Evolutionary conservation across 2,329 filamentous ascomycete genomes (phyloP).

Genomic region (Akanthomyces uredinophilus): DNA sequence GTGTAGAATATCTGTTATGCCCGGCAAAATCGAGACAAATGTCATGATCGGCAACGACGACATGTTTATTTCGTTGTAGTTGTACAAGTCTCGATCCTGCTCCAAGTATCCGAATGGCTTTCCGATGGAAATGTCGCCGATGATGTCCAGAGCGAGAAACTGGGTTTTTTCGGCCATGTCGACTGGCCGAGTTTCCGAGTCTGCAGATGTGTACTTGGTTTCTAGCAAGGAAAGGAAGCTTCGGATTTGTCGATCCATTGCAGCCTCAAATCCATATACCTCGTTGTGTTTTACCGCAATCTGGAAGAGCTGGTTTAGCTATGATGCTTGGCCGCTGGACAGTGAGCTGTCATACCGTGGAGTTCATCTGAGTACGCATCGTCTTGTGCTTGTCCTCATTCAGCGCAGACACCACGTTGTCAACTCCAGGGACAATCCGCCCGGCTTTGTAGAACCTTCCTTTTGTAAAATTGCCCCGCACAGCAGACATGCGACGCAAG

Average conservation of each 20-base stretch:
- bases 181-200: slow-evolving; percentile 30
- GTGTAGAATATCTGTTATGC: slow-evolving; percentile 30
- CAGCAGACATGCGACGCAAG: slow-evolving; percentile 32
- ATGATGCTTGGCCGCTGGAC: background rate
- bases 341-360: slow-evolving; percentile 31
- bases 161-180: slow-evolving; percentile 47
- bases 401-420: slow-evolving; percentile 48
- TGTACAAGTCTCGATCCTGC: slow-evolving; percentile 43
- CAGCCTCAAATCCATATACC: slow-evolving; percentile 35
- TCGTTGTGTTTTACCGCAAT: slow-evolving; percentile 48
- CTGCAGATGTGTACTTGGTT: slow-evolving; percentile 40
- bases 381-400: slow-evolving; percentile 38
- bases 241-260: slow-evolving; percentile 34
- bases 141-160: slow-evolving; percentile 50
- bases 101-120: slow-evolving; percentile 46
- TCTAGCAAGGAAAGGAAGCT: slow-evolving; percentile 42
- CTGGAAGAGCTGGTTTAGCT: slow-evolving; percentile 25
- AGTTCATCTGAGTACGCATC: slow-evolving; percentile 40
- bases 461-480: slow-evolving; percentile 33
- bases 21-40: slow-evolving; percentile 32
- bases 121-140: slow-evolving; percentile 49
- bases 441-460: slow-evolving; percentile 43
- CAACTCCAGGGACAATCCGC: slow-evolving; percentile 47
- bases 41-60: slow-evolving; percentile 35
- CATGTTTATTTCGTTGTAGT: slow-evolving; percentile 40